These are phyloP conservation scores for Colletotrichum graminicola DNA, from an alignment of 2,329 filamentous ascomycete species.

Conservation along the genomic window DNA sequence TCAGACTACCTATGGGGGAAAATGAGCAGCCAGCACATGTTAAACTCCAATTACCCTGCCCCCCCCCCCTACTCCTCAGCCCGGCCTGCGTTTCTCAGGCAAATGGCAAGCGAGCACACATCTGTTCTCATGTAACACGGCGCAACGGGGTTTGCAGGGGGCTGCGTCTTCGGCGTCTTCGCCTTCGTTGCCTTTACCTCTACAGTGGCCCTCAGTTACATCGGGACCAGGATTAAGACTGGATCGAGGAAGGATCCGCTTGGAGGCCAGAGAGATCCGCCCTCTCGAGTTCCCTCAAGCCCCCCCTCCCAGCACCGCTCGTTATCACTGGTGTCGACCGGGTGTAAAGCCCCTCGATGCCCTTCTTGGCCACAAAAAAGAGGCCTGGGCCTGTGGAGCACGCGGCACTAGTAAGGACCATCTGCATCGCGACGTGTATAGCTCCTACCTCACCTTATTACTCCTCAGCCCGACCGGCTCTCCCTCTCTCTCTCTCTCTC, in stretches of 20 bases:
- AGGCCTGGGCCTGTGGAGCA: constrained; percentile 36
- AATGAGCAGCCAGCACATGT: neutral
- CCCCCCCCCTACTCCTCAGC: neutral
- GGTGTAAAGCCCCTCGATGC: neutral
- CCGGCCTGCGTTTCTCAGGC: neutral
- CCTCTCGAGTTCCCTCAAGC: neutral
- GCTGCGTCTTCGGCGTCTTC: neutral
- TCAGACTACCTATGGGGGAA: neutral
- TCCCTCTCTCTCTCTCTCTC: neutral
- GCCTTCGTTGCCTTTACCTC: constrained; percentile 5
- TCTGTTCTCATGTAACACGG: constrained; percentile 27
- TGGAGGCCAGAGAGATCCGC: constrained; percentile 5
- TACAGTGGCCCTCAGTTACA: constrained; percentile 24
- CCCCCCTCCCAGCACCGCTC: neutral
- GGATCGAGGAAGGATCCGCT: constrained; percentile 38
- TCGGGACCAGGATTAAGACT: constrained; percentile 38
- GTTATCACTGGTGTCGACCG: constrained; percentile 1
- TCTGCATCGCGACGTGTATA: constrained; percentile 13
- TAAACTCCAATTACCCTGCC: neutral
- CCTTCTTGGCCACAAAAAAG: constrained; percentile 11
- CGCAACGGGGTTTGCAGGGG: constrained; percentile 7
- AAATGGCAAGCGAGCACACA: neutral
- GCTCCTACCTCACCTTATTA: constrained; percentile 34
- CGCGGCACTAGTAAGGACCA: constrained; percentile 29
- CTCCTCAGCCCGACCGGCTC: constrained; percentile 11